Percentiles rank a stretch among this genome's conserved stretches.
These are phyloP conservation scores for Psilocybe cyanescens DNA, from an alignment of 768 basidiomycete species.

Conservation along the genomic window DNA sequence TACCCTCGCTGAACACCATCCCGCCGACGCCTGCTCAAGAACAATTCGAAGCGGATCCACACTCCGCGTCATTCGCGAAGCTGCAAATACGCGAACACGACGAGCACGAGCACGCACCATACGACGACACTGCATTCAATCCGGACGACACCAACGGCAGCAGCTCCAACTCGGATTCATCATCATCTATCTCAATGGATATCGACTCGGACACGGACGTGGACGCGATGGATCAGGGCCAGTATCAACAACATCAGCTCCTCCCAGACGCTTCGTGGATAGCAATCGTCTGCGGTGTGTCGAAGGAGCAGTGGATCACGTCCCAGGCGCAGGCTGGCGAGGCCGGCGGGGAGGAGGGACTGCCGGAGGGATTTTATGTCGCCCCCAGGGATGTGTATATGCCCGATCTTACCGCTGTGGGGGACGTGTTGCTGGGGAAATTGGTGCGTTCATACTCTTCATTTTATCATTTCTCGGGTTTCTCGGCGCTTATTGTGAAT, in stretches of 20 bases:
- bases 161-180: neutral
- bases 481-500: neutral
- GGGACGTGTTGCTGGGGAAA: slow-evolving; percentile 79
- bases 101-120: too few species aligned
- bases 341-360: slow-evolving; percentile 29
- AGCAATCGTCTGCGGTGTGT: slow-evolving; percentile 77
- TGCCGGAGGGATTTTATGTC: slow-evolving; percentile 76
- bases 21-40: slow-evolving; percentile 21
- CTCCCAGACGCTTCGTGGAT: slow-evolving; percentile 77
- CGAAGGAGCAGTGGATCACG: slow-evolving; percentile 54
- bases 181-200: neutral
- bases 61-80: neutral
- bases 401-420: slow-evolving; percentile 77
- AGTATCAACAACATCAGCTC: slow-evolving; percentile 36
- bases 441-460: slow-evolving; percentile 46
- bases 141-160: neutral
- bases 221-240: neutral
- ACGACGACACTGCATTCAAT: neutral
- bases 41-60: neutral
- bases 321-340: slow-evolving; percentile 25
- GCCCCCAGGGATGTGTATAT: slow-evolving; percentile 81
- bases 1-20: slow-evolving; percentile 20
- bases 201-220: slow-evolving; percentile 5
- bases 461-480: neutral
- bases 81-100: neutral